phyloP scores from a whole-genome alignment of 306 rosid species.

The Cyclanthera cordifolia region DNA sequence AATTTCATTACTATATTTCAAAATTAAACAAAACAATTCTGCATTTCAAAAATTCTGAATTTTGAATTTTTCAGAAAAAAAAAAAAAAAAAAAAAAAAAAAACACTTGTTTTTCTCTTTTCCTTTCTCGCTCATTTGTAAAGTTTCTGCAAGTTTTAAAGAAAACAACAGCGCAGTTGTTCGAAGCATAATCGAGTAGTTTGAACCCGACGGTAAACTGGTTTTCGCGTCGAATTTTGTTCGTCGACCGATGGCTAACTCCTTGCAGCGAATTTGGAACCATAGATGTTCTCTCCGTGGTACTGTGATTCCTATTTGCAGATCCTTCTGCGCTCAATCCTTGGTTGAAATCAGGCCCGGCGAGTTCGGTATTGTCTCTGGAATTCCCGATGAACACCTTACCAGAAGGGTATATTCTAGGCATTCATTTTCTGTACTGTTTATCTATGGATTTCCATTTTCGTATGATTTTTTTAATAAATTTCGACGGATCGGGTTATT shows the following conservation, averaged over 20 bases:
- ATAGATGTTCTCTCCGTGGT: constrained; percentile 36
- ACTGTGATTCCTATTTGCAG: constrained; percentile 27
- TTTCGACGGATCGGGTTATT: background rate
- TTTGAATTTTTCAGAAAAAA: too few species aligned
- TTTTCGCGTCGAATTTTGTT: constrained; percentile 6
- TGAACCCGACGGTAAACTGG: background rate
- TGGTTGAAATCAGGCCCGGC: constrained; percentile 56
- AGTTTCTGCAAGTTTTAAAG: too few species aligned
- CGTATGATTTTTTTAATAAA: background rate
- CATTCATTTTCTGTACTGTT: background rate
- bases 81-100: too few species aligned
- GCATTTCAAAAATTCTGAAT: too few species aligned
- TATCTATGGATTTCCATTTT: background rate
- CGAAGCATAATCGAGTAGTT: too few species aligned
- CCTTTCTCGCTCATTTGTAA: too few species aligned
- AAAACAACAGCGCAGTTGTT: too few species aligned
- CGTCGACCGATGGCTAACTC: constrained; percentile 45
- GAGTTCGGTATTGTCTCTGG: constrained; percentile 93
- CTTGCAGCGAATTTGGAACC: constrained; percentile 48
- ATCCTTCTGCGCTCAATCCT: constrained; percentile 47
- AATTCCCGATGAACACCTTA: constrained; percentile 79
- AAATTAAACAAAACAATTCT: too few species aligned
- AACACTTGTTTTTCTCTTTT: too few species aligned
- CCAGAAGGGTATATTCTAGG: constrained; percentile 42
- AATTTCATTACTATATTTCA: too few species aligned